phyloP scores from a whole-genome alignment of 495 filamentous ascomycete species.

The Aspergillus ostianus region DNA sequence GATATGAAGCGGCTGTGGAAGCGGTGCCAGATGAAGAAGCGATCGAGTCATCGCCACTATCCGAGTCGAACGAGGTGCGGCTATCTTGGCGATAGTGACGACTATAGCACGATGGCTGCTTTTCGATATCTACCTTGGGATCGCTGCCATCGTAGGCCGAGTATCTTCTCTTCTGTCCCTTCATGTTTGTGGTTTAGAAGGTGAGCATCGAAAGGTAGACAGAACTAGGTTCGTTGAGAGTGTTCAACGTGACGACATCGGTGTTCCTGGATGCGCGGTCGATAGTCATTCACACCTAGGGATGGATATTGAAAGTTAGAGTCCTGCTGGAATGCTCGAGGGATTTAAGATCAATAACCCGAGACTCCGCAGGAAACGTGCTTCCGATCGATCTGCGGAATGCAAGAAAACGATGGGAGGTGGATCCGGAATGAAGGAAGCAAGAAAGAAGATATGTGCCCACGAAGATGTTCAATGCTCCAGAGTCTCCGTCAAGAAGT shows the following conservation, averaged over 20 bases:
- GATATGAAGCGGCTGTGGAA: constrained; percentile 40
- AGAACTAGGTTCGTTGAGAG: background rate
- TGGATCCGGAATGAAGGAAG: background rate
- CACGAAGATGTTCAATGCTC: background rate
- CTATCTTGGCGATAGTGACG: constrained; percentile 24
- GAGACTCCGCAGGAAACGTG: background rate
- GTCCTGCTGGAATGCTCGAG: background rate
- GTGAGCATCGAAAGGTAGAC: constrained; percentile 4
- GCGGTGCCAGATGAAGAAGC: constrained; percentile 20
- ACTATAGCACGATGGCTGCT: constrained; percentile 29
- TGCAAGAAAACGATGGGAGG: background rate
- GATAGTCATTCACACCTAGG: no score
- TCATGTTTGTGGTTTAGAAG: constrained; percentile 28
- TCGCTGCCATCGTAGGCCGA: constrained; percentile 28
- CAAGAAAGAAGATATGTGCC: background rate
- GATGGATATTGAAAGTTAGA: background rate
- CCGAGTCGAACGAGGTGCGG: constrained; percentile 29
- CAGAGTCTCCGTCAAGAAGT: background rate
- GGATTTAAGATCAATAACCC: background rate
- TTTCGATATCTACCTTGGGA: constrained; percentile 36
- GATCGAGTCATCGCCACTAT: constrained; percentile 26
- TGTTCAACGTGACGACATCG: constrained; percentile 13
- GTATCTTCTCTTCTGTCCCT: constrained; percentile 35
- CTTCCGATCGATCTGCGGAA: background rate
- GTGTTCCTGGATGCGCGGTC: constrained; percentile 1